Conservation (phyloP, 2,329 filamentous ascomycete genomes). For the Cladophialophora bantiana region DNA sequence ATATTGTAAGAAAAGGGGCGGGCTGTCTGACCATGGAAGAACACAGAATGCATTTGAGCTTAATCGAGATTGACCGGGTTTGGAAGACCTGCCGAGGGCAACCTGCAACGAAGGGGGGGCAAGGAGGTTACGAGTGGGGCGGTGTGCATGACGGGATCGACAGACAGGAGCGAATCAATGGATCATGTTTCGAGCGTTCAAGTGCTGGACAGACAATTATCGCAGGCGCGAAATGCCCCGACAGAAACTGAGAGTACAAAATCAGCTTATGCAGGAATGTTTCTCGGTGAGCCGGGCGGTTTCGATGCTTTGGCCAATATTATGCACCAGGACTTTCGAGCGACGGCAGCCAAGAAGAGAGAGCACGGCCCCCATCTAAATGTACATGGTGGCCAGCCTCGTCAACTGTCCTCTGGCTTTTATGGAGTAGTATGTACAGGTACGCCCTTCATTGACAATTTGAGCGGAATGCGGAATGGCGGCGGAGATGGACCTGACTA, state of each 20-base stretch:
- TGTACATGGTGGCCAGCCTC: neutral
- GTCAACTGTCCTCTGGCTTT: neutral
- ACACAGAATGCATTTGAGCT: constrained; percentile 13
- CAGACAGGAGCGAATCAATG: constrained; percentile 6
- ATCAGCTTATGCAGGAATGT: neutral
- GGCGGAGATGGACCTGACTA: neutral
- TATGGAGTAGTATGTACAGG: neutral
- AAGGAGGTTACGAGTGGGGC: neutral
- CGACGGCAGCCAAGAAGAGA: neutral
- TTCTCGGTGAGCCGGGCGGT: neutral
- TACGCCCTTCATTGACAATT: constrained; percentile 6
- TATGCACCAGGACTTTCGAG: neutral
- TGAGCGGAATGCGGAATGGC: neutral
- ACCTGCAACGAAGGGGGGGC: neutral
- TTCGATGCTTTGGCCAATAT: neutral
- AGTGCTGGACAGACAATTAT: neutral
- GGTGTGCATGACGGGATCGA: neutral
- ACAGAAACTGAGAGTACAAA: neutral
- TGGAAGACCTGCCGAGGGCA: neutral
- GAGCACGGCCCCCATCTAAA: neutral
- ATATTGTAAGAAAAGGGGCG: constrained; percentile 7
- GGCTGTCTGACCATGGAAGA: constrained; percentile 34
- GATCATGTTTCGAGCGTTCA: neutral
- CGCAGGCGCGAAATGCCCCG: neutral
- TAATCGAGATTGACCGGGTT: constrained; percentile 8